These are phyloP conservation scores for Phytophthora podocarpi DNA, from an alignment of 352 stramenopile species.

Conservation along the genomic window DNA sequence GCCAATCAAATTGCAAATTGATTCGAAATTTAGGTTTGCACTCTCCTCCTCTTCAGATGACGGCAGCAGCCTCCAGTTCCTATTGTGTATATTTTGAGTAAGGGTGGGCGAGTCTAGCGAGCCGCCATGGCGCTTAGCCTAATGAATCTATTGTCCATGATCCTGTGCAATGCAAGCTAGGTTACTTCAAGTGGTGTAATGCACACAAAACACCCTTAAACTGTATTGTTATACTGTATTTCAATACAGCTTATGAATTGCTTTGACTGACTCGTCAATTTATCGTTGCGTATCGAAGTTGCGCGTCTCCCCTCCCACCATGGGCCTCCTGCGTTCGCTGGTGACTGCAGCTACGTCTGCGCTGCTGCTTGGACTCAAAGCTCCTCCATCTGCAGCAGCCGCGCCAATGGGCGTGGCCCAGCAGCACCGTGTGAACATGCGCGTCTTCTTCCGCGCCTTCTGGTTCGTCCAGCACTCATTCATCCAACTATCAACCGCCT, in stretches of 20 bases:
- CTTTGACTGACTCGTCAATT: constrained; percentile 8
- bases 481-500: not conserved
- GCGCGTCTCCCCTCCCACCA: constrained; percentile 17
- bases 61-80: no score
- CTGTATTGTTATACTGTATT: not conserved
- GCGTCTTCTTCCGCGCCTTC: constrained; percentile 78
- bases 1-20: no score
- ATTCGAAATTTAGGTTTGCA: no score
- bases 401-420: constrained; percentile 23
- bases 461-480: constrained; percentile 43
- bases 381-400: constrained; percentile 2
- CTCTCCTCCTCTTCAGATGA: no score
- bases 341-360: constrained; percentile 23
- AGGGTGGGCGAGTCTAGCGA: no score
- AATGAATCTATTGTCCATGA: no score
- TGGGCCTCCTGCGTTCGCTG: constrained; percentile 28
- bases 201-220: not conserved
- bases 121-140: no score
- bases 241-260: not conserved
- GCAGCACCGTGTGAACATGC: constrained; percentile 58
- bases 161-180: no score
- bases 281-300: constrained; percentile 4
- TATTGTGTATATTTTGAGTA: no score
- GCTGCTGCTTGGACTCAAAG: constrained; percentile 27
- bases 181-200: not conserved